Base-by-base conservation (phyloP, 192 early-diverging fungal genomes). In the Umbelopsis sp. region DNA sequence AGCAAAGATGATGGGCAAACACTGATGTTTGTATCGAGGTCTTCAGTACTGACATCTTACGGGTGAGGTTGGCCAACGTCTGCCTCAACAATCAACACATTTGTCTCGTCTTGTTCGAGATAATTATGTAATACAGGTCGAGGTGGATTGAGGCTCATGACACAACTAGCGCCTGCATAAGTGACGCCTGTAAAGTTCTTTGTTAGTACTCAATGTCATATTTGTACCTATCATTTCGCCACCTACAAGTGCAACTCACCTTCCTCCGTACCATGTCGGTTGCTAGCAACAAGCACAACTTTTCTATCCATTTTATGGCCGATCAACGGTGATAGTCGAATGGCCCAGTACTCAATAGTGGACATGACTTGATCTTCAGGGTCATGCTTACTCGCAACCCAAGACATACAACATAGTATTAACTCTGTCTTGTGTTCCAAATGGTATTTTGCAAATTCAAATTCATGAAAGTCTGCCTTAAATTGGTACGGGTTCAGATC, bases 401-500 rank as follows among this genome's bases (percentile, higher is more conserved):
- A 94, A 0, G 91, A 85, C 90, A 91, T 94, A 1, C 86, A 85
- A 48, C 82, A 85, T 9, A 90, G 69, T 8, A 93, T 46, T 5
- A 90, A 53, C 5, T 84, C 47, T 5, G 86, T 68, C 16, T 77
- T 73, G 37, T 88, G 64, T 1, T 78, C 27, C 2, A 77, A 4
- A 66, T 93, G 92, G 64, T 78, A 94, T 33, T 66, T 81, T 1
- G 87, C 87, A 75, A 92, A 94, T 71, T 94, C 93, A 70, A 80
- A 93, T 30, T 70, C 86, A 46, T 74, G 74, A 70, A 92, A 94
- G 1, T 78, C 72, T 2, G 89, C 64, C 71, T 85, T 70, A 76
- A 93, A 94, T 46, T 80, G 74, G 61, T 89, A 91, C 4, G 92
- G 93, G 68, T 94, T 94, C 20, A 94, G 30, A 77, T 94, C 93